Conservation (phyloP, 1,284 basidiomycete genomes). For the Tranzscheliella williamsii region DNA sequence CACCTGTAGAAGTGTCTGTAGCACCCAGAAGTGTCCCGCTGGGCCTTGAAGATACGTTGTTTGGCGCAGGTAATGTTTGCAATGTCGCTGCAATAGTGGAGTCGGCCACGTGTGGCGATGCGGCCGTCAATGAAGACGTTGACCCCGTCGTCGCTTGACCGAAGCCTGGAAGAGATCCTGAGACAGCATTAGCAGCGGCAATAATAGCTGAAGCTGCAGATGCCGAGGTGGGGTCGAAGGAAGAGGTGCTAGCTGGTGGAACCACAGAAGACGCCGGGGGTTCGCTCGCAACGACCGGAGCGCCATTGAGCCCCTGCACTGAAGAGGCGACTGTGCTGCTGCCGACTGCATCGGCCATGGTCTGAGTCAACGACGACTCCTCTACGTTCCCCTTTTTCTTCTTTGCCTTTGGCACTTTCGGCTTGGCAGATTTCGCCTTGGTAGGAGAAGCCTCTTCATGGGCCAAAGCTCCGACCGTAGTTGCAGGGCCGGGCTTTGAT, state of each 20-base stretch:
- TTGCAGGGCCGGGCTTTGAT: too few species aligned
- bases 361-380: constrained; percentile 5
- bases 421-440: constrained; percentile 30
- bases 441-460: too few species aligned
- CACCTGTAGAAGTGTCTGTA: too few species aligned
- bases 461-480: too few species aligned
- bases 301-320: too few species aligned
- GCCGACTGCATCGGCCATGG: too few species aligned
- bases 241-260: not conserved
- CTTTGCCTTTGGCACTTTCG: constrained; percentile 25
- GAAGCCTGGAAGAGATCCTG: constrained; percentile 25
- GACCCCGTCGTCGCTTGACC: not conserved
- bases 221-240: constrained; percentile 17
- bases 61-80: not conserved
- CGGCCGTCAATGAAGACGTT: not conserved
- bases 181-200: constrained; percentile 30
- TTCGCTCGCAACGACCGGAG: too few species aligned
- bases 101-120: not conserved
- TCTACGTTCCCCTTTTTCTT: constrained; percentile 29
- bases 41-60: not conserved
- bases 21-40: too few species aligned
- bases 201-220: constrained; percentile 32
- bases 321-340: too few species aligned
- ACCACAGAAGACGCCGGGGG: not conserved
- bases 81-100: not conserved